Base-by-base conservation (phyloP, 2,329 filamentous ascomycete genomes). In the Falciphora oryzae region DNA sequence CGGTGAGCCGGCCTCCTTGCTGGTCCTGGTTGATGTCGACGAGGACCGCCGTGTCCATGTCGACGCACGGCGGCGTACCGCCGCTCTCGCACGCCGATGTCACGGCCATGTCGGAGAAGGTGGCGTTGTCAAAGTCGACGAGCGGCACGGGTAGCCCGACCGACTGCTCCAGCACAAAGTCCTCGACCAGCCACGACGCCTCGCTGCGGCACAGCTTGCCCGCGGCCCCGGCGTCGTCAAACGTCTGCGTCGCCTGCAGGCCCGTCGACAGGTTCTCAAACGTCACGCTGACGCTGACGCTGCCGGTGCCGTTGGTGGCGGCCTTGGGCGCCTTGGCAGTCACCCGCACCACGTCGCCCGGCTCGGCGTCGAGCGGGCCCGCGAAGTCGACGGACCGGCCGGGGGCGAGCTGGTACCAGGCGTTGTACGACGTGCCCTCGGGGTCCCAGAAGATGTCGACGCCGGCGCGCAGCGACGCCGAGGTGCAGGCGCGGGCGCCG, bases 391-490 rank as follows among this genome's bases (percentile, higher is more conserved):
- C 32, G 32, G 62, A 63, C 10, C 28, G 27, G 11, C 32, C 31
- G 29, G 56, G 29, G n/a, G 62, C 56, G 10, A 58, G n/a, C 62
- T 63, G 62, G 56, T 63, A 63, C 62, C 62, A 63, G 16, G 62
- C 62, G 56, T 59, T 32, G 62, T 63, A 63, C 29, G 53, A 38
- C 18, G 56, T 32, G 62, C 62, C 62, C n/a, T 32, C 31, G 31
- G 62, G 53, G 56, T 57, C 57, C 62, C 62, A 63, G 22, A 63
- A 63, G 62, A 63, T 44, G 62, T 63, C 62, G 53, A 63, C 56
- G 53, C 62, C 62, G 62, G 53, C 62, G 14, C 62, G 62, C 28
- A 63, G 62, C 29, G 62, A 38, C 13, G 29, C 56, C n/a, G 62
- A 18, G 22, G 53, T 44, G 56, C 62, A 63, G 28, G 56, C n/a